Base-by-base conservation (phyloP, 2,329 filamentous ascomycete species). In the Diaporthe capsici region DNA sequence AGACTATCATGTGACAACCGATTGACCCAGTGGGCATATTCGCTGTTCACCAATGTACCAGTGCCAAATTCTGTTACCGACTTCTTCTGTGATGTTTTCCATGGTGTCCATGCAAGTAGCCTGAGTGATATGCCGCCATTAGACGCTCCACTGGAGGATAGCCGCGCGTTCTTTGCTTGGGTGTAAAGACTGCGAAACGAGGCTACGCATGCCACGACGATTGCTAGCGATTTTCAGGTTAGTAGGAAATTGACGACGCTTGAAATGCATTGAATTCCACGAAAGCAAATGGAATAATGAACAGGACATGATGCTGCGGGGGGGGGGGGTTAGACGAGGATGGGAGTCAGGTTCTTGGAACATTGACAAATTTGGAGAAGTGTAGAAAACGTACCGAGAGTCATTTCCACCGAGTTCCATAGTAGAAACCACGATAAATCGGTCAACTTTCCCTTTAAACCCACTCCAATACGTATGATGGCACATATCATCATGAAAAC, bases 111-210 rank as follows among this genome's bases (percentile, higher is more conserved):
- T n/a, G 20, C 9, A 15, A 39, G 12, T 60, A 12, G 7, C 9
- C 9, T 60, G 57, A 22, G 10, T n/a, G 57, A 37, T 34, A 12
- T 60, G 31, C 57, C 3, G 31, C 57, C 15, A 13, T 37, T 4
- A 34, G 12, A 17, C 10, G 7, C 57, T 39, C n/a, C 20, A 20
- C 31, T 37, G 20, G 28, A 34, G 28, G 57, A 42, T n/a, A 42
- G 37, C 10, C 37, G 58, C 10, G 34, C n/a, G 37, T 13, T 42
- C 37, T 42, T 61, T 39, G 58, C 37, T 25, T 61, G 34, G n/a
- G 58, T 61, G 37, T 61, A 61, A 8, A 61, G 58, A 61, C 58
- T 61, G 58, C 58, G 58, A 61, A 61, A 61, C 6, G 58, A 61
- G 34, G 58, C 58, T 42, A 61, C 8, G 9, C 58, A 61, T 22